Conservation (phyloP, 208 protist species). For the Blechomonas ayalai region DNA sequence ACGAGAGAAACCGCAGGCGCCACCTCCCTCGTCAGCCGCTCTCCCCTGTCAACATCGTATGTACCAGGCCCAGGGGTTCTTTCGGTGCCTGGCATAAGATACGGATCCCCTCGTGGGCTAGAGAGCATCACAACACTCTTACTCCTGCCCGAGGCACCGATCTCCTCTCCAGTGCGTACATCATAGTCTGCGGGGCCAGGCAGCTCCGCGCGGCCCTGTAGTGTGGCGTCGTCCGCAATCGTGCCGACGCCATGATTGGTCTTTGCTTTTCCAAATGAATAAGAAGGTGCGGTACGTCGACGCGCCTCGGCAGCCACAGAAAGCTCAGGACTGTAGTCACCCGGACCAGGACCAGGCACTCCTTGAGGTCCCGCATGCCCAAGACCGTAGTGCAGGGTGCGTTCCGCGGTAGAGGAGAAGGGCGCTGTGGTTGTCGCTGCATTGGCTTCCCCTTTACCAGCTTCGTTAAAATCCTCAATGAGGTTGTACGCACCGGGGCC, state of each 20-base stretch:
- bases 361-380: not conserved
- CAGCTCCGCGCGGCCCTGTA: not conserved
- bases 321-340: slow-evolving; percentile 9
- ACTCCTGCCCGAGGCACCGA: not conserved
- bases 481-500: slow-evolving; percentile 15
- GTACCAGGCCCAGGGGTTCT: not conserved
- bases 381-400: slow-evolving; percentile 1
- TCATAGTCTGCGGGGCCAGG: slow-evolving; percentile 2
- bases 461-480: not conserved
- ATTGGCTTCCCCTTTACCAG: not conserved
- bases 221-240: not conserved
- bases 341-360: slow-evolving; percentile 6
- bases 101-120: too few species aligned
- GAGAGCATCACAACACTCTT: too few species aligned
- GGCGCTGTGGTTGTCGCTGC: not conserved
- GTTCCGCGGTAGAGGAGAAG: slow-evolving; percentile 9
- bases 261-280: slow-evolving; percentile 14
- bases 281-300: slow-evolving; percentile 12
- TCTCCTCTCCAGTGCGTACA: slow-evolving; percentile 1
- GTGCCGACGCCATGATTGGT: too few species aligned
- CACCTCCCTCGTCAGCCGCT: slow-evolving; percentile 5
- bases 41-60: slow-evolving; percentile 4
- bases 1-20: too few species aligned
- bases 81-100: not conserved
- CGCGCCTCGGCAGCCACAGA: slow-evolving; percentile 2